Evolutionary conservation across 2,329 filamentous ascomycete genomes (phyloP).

Genomic region (Xylariaceae sp.): DNA sequence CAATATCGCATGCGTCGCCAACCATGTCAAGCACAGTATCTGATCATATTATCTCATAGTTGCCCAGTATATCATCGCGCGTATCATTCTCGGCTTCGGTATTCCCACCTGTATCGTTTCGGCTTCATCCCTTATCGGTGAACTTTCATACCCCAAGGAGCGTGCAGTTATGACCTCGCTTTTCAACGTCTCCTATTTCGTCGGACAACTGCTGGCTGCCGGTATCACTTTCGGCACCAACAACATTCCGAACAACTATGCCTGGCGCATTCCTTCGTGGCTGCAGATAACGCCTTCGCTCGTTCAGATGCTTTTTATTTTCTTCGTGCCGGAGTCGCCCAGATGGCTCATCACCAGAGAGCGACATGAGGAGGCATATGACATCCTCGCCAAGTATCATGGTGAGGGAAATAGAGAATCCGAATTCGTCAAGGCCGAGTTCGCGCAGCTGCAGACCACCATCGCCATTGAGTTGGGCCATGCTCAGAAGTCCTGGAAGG

Average conservation of each 20-base stretch:
- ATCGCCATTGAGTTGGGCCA: slow-evolving; percentile 49
- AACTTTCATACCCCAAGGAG: slow-evolving; percentile 56
- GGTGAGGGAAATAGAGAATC: slow-evolving; percentile 43
- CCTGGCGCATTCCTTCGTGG: slow-evolving; percentile 42
- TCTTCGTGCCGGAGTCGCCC: slow-evolving; percentile 55
- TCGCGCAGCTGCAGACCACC: slow-evolving; percentile 51
- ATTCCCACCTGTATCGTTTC: slow-evolving; percentile 56
- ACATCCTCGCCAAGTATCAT: slow-evolving; percentile 43
- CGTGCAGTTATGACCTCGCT: slow-evolving; percentile 53
- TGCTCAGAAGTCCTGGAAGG: slow-evolving; percentile 42
- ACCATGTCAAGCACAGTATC: not conserved
- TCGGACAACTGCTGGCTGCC: slow-evolving; percentile 47
- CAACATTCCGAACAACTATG: slow-evolving; percentile 35
- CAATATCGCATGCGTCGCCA: not conserved
- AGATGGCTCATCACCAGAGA: slow-evolving; percentile 53
- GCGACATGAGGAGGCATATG: slow-evolving; percentile 43
- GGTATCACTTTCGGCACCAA: slow-evolving; percentile 48
- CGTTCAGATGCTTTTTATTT: slow-evolving; percentile 37
- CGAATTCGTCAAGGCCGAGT: slow-evolving; percentile 48
- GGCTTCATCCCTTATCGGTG: slow-evolving; percentile 54
- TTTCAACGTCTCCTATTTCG: slow-evolving; percentile 55
- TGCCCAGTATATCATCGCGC: slow-evolving; percentile 55
- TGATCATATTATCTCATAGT: slow-evolving; percentile 13
- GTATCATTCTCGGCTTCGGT: slow-evolving; percentile 55
- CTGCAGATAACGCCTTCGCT: slow-evolving; percentile 43